Base-by-base conservation (phyloP, 495 filamentous ascomycete genomes). In the Penicillium parvum region DNA sequence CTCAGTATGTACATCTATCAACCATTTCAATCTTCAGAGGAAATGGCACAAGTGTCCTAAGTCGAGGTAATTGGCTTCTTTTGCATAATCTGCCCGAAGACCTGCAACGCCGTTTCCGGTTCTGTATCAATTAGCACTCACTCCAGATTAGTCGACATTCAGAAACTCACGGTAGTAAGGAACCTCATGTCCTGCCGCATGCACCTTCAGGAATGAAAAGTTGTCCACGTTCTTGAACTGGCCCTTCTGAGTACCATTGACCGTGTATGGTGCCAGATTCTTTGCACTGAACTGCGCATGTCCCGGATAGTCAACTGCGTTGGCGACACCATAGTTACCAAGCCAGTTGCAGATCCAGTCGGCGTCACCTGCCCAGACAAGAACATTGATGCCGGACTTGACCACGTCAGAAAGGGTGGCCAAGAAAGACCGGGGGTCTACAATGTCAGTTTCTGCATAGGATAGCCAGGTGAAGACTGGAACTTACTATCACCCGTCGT, bases 281-380 rank as follows among this genome's bases (percentile, higher is more conserved):
- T 60, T 61, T 26, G 52, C 40, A 7, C 52, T 49, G 50, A 79
- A 81, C 2, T 61, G 46, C 2, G 56, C 36, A 10, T 58, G 45
- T 5, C 67, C 67, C 2, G 49, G 10, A 40, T 66, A 78, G 21
- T 50, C 25, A 12, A 77, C 57, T 0, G 63, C 61, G 27, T 79
- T 62, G 14, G 72, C 75, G 16, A 66, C 69, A 0, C 44, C 60
- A 7, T 67, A 55, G 8, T 45, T 60, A 18, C 77, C 77, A 22
- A 68, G 54, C 70, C 72, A 78, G 57, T 81, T 79, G 50, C 73
- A 79, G 47, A 77, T 75, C 61, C 65, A 79, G 51, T 79, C 76
- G 7, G 71, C 69, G 44, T 76, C 75, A 36, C 78, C 77, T 6
- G 76, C 76, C 77, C 75, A 79, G 28, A 80, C 55, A 3, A 78